These are phyloP conservation scores for Lactifluus pinguis DNA, from an alignment of 768 basidiomycete species.

Conservation along the genomic window DNA sequence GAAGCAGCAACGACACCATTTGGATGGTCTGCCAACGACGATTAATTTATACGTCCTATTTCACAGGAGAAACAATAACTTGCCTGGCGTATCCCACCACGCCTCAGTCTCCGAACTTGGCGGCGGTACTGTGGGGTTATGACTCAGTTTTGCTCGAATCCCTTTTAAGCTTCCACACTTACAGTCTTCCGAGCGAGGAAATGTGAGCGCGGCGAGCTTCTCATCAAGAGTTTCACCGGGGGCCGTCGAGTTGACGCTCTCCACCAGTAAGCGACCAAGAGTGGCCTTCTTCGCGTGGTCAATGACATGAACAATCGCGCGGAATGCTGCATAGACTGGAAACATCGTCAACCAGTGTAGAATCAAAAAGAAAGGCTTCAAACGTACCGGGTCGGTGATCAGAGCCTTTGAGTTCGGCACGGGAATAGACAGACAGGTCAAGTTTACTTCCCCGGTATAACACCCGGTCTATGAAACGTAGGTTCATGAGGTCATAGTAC, in stretches of 20 bases:
- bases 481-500: not conserved
- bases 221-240: constrained; percentile 65
- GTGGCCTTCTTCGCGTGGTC: constrained; percentile 67
- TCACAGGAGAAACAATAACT: constrained; percentile 8
- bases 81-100: constrained; percentile 78
- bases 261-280: constrained; percentile 59
- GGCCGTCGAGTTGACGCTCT: constrained; percentile 49
- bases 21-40: constrained; percentile 40
- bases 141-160: not conserved
- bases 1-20: constrained; percentile 43
- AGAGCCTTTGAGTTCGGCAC: constrained; percentile 82
- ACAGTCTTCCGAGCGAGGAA: constrained; percentile 41
- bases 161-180: constrained; percentile 21
- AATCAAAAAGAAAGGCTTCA: not conserved
- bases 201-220: constrained; percentile 51
- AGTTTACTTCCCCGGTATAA: constrained; percentile 68
- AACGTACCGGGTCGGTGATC: constrained; percentile 85
- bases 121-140: constrained; percentile 53
- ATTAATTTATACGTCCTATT: not conserved
- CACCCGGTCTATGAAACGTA: constrained; percentile 97
- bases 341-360: not conserved
- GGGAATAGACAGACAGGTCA: constrained; percentile 69
- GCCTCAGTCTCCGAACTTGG: constrained; percentile 68
- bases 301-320: constrained; percentile 66
- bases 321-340: constrained; percentile 78